Base-by-base conservation (phyloP, 2,329 filamentous ascomycete species). In the Acrodontium crateriforme region DNA sequence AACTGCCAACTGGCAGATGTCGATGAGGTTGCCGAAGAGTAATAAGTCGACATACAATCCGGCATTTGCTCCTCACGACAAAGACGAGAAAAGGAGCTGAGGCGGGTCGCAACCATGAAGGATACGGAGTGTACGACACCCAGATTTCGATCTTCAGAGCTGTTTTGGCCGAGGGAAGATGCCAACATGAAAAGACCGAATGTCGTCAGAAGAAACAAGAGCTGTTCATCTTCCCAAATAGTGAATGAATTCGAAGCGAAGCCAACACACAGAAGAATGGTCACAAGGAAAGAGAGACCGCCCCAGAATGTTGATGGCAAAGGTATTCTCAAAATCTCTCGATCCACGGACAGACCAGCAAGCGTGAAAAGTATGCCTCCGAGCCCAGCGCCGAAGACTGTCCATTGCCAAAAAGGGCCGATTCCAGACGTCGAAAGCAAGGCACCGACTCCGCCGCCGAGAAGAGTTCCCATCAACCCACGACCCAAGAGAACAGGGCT, bases 61-160 rank as follows among this genome's bases (percentile, higher is more conserved):
- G 89, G 89, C 82, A 95, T 94, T 58, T 98, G 89, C 58, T 98
- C 89, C 54, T 98, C 89, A 32, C 89, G 78, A 52, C 89, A 98
- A 12, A 98, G 73, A 40, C 84, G 80, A 7, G 89, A 94, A 40
- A 87, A 74, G 1, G 85, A 92, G 1, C 84, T 78, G 3, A 87
- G 30, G 29, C 87, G 75, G 9, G 77, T 78, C 9, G 95, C 66
- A 4, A 83, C 50, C 31, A 89, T 64, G 47, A 98, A 95, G 2
- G 83, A 61, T 12, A 87, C 52, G 0, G 89, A 89, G 50, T 98
- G 85, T 45, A 85, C 87, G 15, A 82, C 65, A 14, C 79, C 84
- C 25, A 93, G 58, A 8, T 77, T 71, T 22, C 79, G 72, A 41
- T 91, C 79, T 3, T 67, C 59, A 14, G 67, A 58, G 18, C 68